Conservation (phyloP, 2,329 filamentous ascomycete genomes). For the Huntiella decipiens region DNA sequence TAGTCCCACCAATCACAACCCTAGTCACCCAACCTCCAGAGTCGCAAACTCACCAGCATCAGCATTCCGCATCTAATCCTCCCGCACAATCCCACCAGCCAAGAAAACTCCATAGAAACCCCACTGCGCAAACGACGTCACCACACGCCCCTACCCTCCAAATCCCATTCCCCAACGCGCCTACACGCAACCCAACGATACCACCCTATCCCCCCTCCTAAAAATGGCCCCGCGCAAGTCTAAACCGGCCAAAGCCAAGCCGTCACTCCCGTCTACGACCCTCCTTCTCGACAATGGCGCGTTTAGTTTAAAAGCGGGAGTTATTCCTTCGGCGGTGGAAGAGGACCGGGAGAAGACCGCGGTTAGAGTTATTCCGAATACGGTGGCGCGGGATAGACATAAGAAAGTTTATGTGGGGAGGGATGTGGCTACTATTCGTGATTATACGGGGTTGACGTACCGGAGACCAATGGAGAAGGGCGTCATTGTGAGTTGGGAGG, state of each 20-base stretch:
- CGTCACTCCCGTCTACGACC: constrained; percentile 41
- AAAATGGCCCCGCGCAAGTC: constrained; percentile 25
- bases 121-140: background rate
- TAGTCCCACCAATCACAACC: too few relatives aligned
- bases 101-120: background rate
- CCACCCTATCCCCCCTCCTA: background rate
- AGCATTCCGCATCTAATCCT: too few relatives aligned
- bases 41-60: too few relatives aligned
- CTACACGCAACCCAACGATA: background rate
- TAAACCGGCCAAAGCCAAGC: constrained; percentile 30
- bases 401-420: constrained; percentile 62
- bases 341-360: constrained; percentile 19
- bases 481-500: constrained; percentile 92
- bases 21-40: too few relatives aligned
- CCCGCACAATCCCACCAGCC: background rate
- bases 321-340: constrained; percentile 28
- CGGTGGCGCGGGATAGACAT: constrained; percentile 65
- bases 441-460: constrained; percentile 79
- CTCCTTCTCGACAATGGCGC: constrained; percentile 89
- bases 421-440: constrained; percentile 59
- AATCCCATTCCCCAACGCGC: too few relatives aligned
- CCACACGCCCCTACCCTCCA: too few relatives aligned
- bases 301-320: constrained; percentile 78
- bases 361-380: constrained; percentile 60
- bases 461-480: constrained; percentile 84